Base-by-base conservation (phyloP, 345 rosid genomes). In the Moricandia arvensis region DNA sequence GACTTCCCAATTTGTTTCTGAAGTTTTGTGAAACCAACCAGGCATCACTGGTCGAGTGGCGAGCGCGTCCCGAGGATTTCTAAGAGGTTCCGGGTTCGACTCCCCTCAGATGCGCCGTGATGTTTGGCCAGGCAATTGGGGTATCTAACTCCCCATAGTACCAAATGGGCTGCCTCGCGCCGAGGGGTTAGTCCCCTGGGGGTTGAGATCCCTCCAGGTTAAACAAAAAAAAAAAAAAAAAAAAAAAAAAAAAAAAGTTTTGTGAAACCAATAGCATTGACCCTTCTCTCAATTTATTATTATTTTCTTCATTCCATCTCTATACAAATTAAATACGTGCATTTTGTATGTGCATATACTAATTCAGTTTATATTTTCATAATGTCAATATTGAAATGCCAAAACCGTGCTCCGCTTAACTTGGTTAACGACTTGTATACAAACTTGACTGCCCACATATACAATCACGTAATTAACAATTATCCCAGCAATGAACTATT, bases 261-360 rank as follows among this genome's bases (percentile, higher is more conserved):
- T 53, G 69, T 53, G 27, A 69, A 69, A 33, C 75, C 35, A 53
- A 38, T 76, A 51, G 69, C 79, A 69, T 75, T 75, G 69, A 68
- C 69, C 68, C 35, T 37, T 68, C 47, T 37, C 47, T 41, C 47
- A 41, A 11, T 41, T 41, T 41, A 9, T 6, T 38, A 10, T 11
- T 53, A 38, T 41, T 41, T 9, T 53, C 58, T 53, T 11, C 34
- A 16, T 59, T 75, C 27, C 4, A 21, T 74, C 11, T 58, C 26
- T 57, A 21, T 16, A 73, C 24, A 43, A 74, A 33, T 59, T 67
- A 4, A 59, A 67, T 47, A 75, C 34, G 41, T 37, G 8, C 8
- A 69, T 12, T 53, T 61, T 69, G 30, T 30, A 41, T 54, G 16
- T 51, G 55, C 37, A 67, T 75, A 5, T 29, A 74, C 51, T 31